These are phyloP conservation scores for Aspergillus biplanus DNA, from an alignment of 495 filamentous ascomycete species.

Conservation along the genomic window DNA sequence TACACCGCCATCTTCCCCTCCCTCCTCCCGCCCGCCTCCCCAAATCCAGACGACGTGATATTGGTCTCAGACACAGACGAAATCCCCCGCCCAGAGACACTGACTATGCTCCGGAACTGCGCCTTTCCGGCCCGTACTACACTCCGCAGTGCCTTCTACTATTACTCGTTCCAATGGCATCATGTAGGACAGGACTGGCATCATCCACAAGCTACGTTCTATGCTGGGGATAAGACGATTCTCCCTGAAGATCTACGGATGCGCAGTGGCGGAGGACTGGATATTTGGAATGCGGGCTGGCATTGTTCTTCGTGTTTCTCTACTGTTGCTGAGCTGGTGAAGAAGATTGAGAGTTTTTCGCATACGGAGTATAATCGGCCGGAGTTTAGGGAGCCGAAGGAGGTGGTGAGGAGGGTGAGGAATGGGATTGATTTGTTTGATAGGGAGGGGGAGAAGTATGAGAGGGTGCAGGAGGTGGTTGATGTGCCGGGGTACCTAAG, in stretches of 20 bases:
- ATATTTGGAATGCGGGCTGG: conserved; percentile 54
- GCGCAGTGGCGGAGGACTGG: conserved; percentile 35
- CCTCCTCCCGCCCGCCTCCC: background rate
- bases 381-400: conserved; percentile 39
- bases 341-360: conserved; percentile 56
- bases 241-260: conserved; percentile 52
- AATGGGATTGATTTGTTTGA: conserved; percentile 56
- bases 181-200: conserved; percentile 55
- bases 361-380: conserved; percentile 49
- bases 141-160: conserved; percentile 56
- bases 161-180: conserved; percentile 60
- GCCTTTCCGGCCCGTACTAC: conserved; percentile 55
- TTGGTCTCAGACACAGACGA: conserved; percentile 51
- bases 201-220: conserved; percentile 60
- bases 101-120: conserved; percentile 51
- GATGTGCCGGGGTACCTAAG: conserved; percentile 50
- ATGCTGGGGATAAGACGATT: conserved; percentile 49
- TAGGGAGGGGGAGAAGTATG: conserved; percentile 44
- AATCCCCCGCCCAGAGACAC: conserved; percentile 50
- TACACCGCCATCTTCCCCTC: conserved; percentile 3
- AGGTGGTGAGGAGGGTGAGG: conserved; percentile 51
- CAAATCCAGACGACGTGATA: conserved; percentile 1
- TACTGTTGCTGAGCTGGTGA: conserved; percentile 52
- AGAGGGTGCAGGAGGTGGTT: conserved; percentile 35
- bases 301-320: conserved; percentile 59